Conservation (phyloP, 1,139 yeast species). For the Debaryomyces subglobosus region DNA sequence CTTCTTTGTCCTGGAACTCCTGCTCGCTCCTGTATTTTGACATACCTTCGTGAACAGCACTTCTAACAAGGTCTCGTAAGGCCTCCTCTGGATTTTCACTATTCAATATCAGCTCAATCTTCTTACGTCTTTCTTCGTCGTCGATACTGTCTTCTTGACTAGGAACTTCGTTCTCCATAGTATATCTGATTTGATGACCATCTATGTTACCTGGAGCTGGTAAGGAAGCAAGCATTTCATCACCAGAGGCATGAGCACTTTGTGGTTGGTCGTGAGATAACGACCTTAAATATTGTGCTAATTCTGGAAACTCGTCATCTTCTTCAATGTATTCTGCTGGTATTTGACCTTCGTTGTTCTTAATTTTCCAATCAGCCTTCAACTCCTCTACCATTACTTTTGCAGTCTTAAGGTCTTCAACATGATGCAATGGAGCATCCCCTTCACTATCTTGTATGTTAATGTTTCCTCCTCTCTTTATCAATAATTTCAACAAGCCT, state of each 20-base stretch:
- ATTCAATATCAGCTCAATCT: constrained; percentile 69
- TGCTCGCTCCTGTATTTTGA: constrained; percentile 27
- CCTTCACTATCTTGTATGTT: constrained; percentile 87
- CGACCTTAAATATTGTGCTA: constrained; percentile 62
- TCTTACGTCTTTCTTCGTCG: constrained; percentile 57
- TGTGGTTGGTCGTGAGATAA: constrained; percentile 40
- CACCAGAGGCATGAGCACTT: constrained; percentile 9
- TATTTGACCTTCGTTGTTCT: constrained; percentile 75
- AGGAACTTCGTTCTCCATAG: constrained; percentile 50
- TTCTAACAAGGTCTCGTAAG: constrained; percentile 65
- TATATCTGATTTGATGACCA: constrained; percentile 62
- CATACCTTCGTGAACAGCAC: constrained; percentile 61
- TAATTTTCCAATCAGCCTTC: constrained; percentile 63
- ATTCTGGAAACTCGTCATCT: constrained; percentile 83
- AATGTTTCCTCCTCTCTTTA: constrained; percentile 71
- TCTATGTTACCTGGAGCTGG: constrained; percentile 47
- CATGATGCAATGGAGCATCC: constrained; percentile 93
- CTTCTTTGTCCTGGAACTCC: constrained; percentile 16
- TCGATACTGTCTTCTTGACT: constrained; percentile 37
- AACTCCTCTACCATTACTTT: constrained; percentile 63
- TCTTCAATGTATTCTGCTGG: constrained; percentile 73
- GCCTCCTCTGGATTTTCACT: constrained; percentile 82
- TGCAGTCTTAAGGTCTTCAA: constrained; percentile 72
- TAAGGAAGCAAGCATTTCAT: constrained; percentile 26
- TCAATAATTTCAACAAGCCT: constrained; percentile 62